Evolutionary conservation across 2,329 filamentous ascomycete genomes (phyloP).

Genomic region (Tolypocladium album): DNA sequence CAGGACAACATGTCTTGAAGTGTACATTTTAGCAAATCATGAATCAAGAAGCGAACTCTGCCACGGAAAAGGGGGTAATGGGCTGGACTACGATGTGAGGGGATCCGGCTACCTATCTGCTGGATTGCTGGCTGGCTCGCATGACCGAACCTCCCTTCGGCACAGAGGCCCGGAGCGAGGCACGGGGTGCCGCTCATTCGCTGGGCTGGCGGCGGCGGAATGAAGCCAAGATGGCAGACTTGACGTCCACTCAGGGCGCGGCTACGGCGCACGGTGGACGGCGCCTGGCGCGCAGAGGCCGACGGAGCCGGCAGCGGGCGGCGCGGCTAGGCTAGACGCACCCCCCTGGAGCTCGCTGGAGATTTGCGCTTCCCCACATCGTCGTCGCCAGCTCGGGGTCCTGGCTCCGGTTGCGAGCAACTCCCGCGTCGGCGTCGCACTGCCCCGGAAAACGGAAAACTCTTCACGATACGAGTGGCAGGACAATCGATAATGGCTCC

Average conservation of each 20-base stretch:
- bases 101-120: no score
- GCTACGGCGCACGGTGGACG: conserved; percentile 14
- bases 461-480: background rate
- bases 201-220: background rate
- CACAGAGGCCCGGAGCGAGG: background rate
- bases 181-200: background rate
- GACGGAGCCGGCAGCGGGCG: background rate
- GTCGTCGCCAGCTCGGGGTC: background rate
- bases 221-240: background rate
- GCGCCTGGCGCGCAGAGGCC: conserved; percentile 3
- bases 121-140: background rate
- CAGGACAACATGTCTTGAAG: background rate
- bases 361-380: background rate
- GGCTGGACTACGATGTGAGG: background rate
- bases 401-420: background rate
- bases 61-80: background rate
- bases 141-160: background rate
- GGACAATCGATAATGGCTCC: background rate
- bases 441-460: background rate
- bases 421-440: background rate
- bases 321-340: conserved; percentile 1
- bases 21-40: background rate
- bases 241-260: conserved; percentile 14
- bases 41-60: background rate
- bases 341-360: background rate